Conservation (phyloP, 2,329 filamentous ascomycete genomes). For the Alternaria brassicae region DNA sequence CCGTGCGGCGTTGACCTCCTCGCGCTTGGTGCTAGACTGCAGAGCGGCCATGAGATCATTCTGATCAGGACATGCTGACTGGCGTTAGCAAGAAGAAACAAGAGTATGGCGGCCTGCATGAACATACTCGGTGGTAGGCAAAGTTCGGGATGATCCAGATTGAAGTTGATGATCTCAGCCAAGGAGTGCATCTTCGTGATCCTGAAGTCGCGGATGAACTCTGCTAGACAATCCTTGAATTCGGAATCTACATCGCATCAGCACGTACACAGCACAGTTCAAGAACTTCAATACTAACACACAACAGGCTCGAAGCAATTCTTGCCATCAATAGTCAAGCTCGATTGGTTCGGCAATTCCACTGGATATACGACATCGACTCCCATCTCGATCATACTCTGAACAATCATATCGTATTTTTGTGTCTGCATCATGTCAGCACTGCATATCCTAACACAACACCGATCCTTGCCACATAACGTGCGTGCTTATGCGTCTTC, state of each 20-base stretch:
- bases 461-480: conserved; percentile 1
- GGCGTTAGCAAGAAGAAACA: conserved; percentile 2
- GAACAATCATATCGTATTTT: conserved; percentile 47
- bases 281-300: conserved; percentile 33
- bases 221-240: conserved; percentile 43
- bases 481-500: not conserved
- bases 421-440: conserved; percentile 35
- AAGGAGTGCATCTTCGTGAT: conserved; percentile 47
- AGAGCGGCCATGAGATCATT: conserved; percentile 47
- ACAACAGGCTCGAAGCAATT: conserved; percentile 49
- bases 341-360: conserved; percentile 40
- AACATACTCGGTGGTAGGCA: conserved; percentile 40
- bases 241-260: conserved; percentile 39
- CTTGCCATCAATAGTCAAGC: conserved; percentile 40
- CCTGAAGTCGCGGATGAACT: conserved; percentile 47
- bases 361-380: conserved; percentile 47
- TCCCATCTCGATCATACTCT: conserved; percentile 47
- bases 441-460: conserved; percentile 5
- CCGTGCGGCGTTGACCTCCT: conserved; percentile 36
- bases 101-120: not conserved
- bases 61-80: conserved; percentile 41
- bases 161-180: conserved; percentile 50
- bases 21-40: conserved; percentile 30
- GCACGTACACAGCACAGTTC: not conserved
- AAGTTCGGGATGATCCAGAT: conserved; percentile 47